A percentile compares a stretch with the other conserved stretches of the same genome.
Evolutionary conservation across 208 protist genomes (phyloP).

Genomic region (Naegleria fowleri): DNA sequence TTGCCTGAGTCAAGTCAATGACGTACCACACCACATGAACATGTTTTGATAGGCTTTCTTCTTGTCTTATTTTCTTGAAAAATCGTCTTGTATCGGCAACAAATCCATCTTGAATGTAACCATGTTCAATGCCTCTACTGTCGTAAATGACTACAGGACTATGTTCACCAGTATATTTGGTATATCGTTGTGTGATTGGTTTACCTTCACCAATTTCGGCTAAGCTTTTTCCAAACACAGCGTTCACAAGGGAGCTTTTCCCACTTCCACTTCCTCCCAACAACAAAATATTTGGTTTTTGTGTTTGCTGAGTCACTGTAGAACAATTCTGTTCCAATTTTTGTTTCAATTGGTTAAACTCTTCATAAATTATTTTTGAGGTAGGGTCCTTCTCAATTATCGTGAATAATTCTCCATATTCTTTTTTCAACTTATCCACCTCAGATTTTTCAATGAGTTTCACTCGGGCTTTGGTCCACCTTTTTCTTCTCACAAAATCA

Average conservation of each 20-base stretch:
- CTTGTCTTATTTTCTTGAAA: not conserved
- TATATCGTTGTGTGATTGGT: slow-evolving; percentile 26
- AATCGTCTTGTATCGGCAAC: slow-evolving; percentile 3
- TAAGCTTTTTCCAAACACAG: slow-evolving; percentile 15
- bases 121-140: slow-evolving; percentile 24
- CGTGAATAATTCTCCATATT: not conserved
- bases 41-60: not conserved
- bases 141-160: slow-evolving; percentile 21
- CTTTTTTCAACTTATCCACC: not conserved
- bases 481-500: not conserved
- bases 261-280: slow-evolving; percentile 22
- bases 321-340: not conserved
- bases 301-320: not conserved
- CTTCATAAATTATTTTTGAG: not conserved
- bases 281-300: slow-evolving; percentile 23
- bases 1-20: slow-evolving; percentile 21
- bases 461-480: not conserved
- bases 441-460: not conserved
- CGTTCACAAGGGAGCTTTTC: slow-evolving; percentile 8
- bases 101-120: slow-evolving; percentile 17
- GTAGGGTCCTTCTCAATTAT: not conserved
- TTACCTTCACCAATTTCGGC: slow-evolving; percentile 30
- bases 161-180: not conserved
- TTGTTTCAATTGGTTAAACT: not conserved
- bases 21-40: slow-evolving; percentile 28